Conservation (phyloP, 192 early-diverging fungal genomes). For the Coemansia sp. region DNA sequence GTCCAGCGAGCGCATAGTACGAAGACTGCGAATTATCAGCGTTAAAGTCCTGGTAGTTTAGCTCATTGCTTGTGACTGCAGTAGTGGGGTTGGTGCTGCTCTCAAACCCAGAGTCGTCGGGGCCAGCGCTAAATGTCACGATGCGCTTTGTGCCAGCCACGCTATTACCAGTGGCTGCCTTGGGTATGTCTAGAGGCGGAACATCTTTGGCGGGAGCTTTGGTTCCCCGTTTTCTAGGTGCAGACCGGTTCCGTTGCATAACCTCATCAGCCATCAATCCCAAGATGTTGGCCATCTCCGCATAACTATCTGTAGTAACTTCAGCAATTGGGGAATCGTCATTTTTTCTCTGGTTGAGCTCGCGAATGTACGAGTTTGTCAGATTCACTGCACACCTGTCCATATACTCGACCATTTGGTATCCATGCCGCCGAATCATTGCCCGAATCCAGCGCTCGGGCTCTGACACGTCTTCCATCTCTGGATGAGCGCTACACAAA, state of each 20-base stretch:
- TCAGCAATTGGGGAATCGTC: neutral
- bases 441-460: slow-evolving; percentile 44
- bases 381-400: slow-evolving; percentile 32
- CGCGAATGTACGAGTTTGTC: slow-evolving; percentile 20
- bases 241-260: neutral
- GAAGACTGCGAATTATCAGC: neutral
- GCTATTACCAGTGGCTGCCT: neutral
- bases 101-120: neutral
- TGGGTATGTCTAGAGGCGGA: neutral
- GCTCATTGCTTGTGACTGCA: neutral
- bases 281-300: neutral
- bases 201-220: neutral
- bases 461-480: slow-evolving; percentile 35
- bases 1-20: neutral
- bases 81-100: neutral
- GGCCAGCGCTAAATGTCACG: neutral
- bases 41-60: neutral
- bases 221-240: neutral
- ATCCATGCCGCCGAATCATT: slow-evolving; percentile 39
- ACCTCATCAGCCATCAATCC: slow-evolving; percentile 22
- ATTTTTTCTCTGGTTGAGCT: slow-evolving; percentile 12
- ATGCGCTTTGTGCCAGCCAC: neutral
- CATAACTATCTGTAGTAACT: neutral
- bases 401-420: slow-evolving; percentile 34
- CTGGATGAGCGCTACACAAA: neutral